Evolutionary conservation across 2,329 filamentous ascomycete species (phyloP).

Genomic region (Sporothrix schenckii): DNA sequence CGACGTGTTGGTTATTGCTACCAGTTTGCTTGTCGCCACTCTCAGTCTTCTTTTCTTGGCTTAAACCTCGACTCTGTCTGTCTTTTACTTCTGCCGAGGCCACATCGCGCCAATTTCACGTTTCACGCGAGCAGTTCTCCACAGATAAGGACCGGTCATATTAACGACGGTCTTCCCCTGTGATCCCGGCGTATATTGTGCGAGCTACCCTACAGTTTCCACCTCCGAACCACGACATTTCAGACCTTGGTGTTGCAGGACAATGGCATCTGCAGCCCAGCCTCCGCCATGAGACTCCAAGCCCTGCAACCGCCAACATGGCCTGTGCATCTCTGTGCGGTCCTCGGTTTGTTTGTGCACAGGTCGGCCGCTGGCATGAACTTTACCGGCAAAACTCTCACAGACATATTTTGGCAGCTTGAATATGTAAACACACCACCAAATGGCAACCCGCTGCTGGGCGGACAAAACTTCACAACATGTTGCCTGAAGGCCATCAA

Average conservation of each 20-base stretch:
- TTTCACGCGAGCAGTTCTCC: background rate
- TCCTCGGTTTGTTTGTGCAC: background rate
- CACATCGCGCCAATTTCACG: conserved; percentile 14
- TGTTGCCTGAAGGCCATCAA: conserved; percentile 40
- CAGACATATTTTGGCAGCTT: conserved; percentile 35
- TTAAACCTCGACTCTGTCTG: background rate
- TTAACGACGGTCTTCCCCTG: background rate
- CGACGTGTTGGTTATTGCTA: background rate
- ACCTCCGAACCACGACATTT: background rate
- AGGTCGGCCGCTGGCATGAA: conserved; percentile 14
- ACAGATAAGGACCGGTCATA: conserved; percentile 17
- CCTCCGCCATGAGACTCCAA: conserved; percentile 17
- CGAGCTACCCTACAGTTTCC: background rate
- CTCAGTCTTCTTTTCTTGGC: background rate
- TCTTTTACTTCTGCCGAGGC: background rate
- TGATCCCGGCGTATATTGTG: background rate
- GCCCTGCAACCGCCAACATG: background rate
- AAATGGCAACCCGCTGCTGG: conserved; percentile 25
- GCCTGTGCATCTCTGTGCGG: background rate
- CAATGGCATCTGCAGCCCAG: conserved; percentile 21
- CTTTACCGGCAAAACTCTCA: conserved; percentile 25
- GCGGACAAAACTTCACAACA: conserved; percentile 39
- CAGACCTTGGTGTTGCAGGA: conserved; percentile 5
- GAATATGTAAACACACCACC: conserved; percentile 21
- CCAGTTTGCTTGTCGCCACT: too few relatives aligned